These are phyloP conservation scores for Smallanthus sonchifolius DNA, from an alignment of 129 eudicot species.

Conservation along the genomic window DNA sequence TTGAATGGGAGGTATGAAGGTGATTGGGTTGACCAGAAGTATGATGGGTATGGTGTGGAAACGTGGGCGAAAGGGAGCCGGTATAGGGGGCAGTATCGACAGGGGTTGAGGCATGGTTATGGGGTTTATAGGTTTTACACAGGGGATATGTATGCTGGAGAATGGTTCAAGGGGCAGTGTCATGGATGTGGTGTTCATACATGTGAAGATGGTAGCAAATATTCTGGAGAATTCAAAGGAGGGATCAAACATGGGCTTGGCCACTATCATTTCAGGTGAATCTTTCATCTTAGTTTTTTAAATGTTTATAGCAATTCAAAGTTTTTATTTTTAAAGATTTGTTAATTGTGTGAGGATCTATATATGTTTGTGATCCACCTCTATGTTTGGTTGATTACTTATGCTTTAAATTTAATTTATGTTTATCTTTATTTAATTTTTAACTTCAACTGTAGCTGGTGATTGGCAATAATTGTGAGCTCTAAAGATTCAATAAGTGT, in stretches of 20 bases:
- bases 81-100: conserved; percentile 73
- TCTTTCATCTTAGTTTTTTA: not conserved
- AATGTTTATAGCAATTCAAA: not conserved
- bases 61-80: conserved; percentile 85
- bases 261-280: conserved; percentile 81
- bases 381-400: not conserved
- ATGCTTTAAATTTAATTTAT: not conserved
- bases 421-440: not conserved
- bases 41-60: conserved; percentile 85
- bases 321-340: not conserved
- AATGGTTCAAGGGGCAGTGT: conserved; percentile 83
- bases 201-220: conserved; percentile 81
- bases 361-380: not conserved
- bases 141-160: conserved; percentile 75
- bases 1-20: conserved; percentile 90
- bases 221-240: conserved; percentile 63
- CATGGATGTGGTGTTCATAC: conserved; percentile 77
- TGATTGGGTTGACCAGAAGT: conserved; percentile 84
- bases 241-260: conserved; percentile 92
- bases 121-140: conserved; percentile 77
- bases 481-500: not conserved
- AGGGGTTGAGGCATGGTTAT: conserved; percentile 73
- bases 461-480: not conserved
- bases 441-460: not conserved
- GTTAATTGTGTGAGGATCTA: not conserved